phyloP scores from a whole-genome alignment of 257 asterid genomes.

The Avicennia marina region DNA sequence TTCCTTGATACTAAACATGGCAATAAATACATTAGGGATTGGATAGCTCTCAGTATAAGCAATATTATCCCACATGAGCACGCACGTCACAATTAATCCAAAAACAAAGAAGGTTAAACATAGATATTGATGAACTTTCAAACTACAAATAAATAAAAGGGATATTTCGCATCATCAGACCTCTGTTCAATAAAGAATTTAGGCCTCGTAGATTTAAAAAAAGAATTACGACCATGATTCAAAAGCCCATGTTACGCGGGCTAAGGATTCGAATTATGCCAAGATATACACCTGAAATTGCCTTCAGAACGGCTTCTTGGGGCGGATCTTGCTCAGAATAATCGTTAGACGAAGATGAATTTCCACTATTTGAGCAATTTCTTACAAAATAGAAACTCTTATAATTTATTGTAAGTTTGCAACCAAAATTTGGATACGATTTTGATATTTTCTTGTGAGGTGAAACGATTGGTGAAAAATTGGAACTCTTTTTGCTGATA shows the following conservation, averaged over 20 bases:
- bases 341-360: slow-evolving; percentile 18
- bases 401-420: slow-evolving; percentile 24
- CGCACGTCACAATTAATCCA: no score
- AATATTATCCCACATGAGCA: background rate
- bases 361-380: slow-evolving; percentile 43
- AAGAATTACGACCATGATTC: background rate
- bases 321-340: slow-evolving; percentile 81
- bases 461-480: slow-evolving; percentile 27
- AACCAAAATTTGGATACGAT: slow-evolving; percentile 28
- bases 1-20: background rate
- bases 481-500: slow-evolving; percentile 10
- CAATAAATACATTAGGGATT: background rate
- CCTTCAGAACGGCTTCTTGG: slow-evolving; percentile 92
- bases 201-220: no score
- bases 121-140: no score
- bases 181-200: no score
- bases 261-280: background rate
- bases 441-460: slow-evolving; percentile 24
- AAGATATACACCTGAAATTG: slow-evolving; percentile 62
- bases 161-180: background rate
- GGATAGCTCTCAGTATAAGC: background rate
- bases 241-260: background rate
- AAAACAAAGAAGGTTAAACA: no score
- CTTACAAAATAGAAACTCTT: slow-evolving; percentile 24
- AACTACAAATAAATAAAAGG: background rate